Evolutionary conservation across 768 basidiomycete species (phyloP), one percentile per base, ranked within the genome.

Genomic region (Mycena leptocephala): DNA sequence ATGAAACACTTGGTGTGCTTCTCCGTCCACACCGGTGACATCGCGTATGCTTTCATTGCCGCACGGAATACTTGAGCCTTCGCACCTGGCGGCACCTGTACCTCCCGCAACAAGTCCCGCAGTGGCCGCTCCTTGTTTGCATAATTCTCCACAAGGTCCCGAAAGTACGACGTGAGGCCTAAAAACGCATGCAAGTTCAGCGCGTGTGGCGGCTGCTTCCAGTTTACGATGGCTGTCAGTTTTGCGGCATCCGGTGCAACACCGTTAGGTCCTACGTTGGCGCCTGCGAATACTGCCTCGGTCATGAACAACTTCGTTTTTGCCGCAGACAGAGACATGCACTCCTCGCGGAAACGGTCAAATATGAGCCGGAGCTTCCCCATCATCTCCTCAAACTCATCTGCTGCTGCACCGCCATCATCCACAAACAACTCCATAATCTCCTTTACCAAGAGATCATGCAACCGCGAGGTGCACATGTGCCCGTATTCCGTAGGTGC

Each of bases 241-340:
- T 89, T 89, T 3, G 81, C 51, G 3, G 80, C 76, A 72, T 89
- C 86, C 2, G 85, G 83, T 22, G 72, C 70, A 2, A 89, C 81
- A 0, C 88, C 88, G 0, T 77, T 41, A 0, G 82, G 80, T 5
- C 86, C 82, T 0, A 88, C 80, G 0, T 46, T 55, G 0, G 82
- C 84, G 0, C 87, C 87, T 4, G 85, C 85, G 63, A 88, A 88
- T 0, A 84, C 80, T 0, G 81, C 81, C 39, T 86, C 82, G 0
- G 83, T 81, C 79, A 87, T 80, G 78, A 88, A 88, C 0, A 88
- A 77, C 35, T 80, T 41, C 0, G 82, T 79, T 58, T 89, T 89
- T 1, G 69, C 58, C 4, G 87, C 79, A 2, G 87, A 85, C 1
- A 89, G 75, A 0, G 86, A 89, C n/a, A 89, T 67, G 0, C 77